These are phyloP conservation scores for Emmonsiellopsis sp. DNA, from an alignment of 2,329 filamentous ascomycete genomes.

Conservation along the genomic window DNA sequence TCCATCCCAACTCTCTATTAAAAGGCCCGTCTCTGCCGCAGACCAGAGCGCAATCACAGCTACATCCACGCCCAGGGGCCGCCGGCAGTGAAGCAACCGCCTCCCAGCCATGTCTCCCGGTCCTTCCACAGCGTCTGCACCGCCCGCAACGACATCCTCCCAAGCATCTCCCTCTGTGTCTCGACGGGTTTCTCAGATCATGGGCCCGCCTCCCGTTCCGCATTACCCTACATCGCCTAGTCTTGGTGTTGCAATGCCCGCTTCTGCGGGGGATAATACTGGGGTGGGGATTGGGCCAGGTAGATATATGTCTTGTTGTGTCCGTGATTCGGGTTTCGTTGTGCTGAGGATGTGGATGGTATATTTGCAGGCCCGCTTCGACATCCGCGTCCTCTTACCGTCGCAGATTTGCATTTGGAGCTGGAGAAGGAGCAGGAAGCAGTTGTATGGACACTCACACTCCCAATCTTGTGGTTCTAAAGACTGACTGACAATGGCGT, in stretches of 20 bases:
- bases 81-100: background rate
- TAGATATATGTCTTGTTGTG: constrained; percentile 15
- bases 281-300: constrained; percentile 32
- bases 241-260: constrained; percentile 19
- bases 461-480: background rate
- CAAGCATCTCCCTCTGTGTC: constrained; percentile 31
- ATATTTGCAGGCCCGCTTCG: constrained; percentile 57
- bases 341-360: constrained; percentile 19
- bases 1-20: no score
- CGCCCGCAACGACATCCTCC: constrained; percentile 8
- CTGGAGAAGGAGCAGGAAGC: constrained; percentile 94
- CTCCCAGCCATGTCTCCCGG: constrained; percentile 5
- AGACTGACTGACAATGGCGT: background rate
- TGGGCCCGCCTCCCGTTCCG: constrained; percentile 33
- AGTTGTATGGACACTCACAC: constrained; percentile 51
- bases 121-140: no score
- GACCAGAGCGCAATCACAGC: background rate
- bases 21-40: no score
- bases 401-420: constrained; percentile 79
- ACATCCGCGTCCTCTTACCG: constrained; percentile 78
- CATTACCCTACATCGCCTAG: constrained; percentile 22
- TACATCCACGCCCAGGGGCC: background rate
- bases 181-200: constrained; percentile 40
- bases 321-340: background rate
- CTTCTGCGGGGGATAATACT: constrained; percentile 22